Evolutionary conservation across 2,329 filamentous ascomycete genomes (phyloP), one percentile per base, ranked within the genome.

Genomic region (Ceratocystis ficicola): DNA sequence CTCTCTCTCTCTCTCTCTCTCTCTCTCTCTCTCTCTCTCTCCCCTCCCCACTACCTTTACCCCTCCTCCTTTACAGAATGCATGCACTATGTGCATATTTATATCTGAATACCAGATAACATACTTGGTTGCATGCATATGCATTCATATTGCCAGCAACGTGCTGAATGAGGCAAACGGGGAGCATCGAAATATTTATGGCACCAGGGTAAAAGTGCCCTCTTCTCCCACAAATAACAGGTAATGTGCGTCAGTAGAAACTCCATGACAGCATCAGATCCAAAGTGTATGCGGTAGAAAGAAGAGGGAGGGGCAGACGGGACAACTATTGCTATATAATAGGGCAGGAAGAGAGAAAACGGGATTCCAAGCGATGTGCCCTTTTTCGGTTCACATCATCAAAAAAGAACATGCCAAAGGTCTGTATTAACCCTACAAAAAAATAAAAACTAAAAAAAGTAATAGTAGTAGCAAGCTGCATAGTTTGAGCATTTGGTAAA

Each of bases 141-240:
- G 22, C 22, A 22, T 59, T 17, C 25, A 32, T 12, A 32, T 36
- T 12, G 15, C 28, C 25, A 59, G 52, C 25, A 59, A 30, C 7
- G 52, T 59, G 52, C 52, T 59, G 5, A 32, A 59, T 32, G 5
- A 59, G 52, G 52, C 52, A 59, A 59, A 5, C 28, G 52, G 52
- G 22, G 20, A 52, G 7, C 48, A 52, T 25, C 15, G 6, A 52
- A 52, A 25, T 52, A 52, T 12, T 10, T 8, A 59, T 59, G 25
- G 52, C 15, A 59, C n/a, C 17, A 32, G 25, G 22, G 52, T 17
- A 17, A 59, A 32, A 17, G 7, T 12, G 8, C 32, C 10, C 32
- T 36, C 1, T 12, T n/a, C 25, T 10, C 1, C 52, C 32, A 8
- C 32, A 32, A 30, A 59, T 6, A 32, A 28, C 15, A 59, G 5